Evolutionary conservation across 129 eudicot genomes (phyloP).

Genomic region (Tagetes erecta): DNA sequence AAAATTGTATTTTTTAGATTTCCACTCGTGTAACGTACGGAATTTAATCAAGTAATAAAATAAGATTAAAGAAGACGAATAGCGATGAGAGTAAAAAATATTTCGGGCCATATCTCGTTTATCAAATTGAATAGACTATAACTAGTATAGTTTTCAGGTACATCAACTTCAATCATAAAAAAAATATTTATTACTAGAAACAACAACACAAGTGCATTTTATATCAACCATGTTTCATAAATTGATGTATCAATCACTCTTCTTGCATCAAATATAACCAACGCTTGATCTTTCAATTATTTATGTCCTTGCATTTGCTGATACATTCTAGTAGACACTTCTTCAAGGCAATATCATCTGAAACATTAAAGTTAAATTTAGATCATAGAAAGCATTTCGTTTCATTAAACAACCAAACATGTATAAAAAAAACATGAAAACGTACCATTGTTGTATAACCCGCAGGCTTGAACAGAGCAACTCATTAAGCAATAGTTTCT

Average conservation of each 20-base stretch:
- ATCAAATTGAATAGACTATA: too few species aligned
- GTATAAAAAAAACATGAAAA: not conserved
- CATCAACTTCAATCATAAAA: too few species aligned
- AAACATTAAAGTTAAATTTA: constrained; percentile 7
- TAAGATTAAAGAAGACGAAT: not conserved
- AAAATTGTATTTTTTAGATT: too few species aligned
- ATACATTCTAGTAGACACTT: constrained; percentile 4
- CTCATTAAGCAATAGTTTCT: not conserved
- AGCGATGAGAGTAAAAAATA: too few species aligned
- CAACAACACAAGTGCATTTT: not conserved
- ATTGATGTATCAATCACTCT: constrained; percentile 4
- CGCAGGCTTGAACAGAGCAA: constrained; percentile 15
- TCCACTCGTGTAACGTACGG: too few species aligned
- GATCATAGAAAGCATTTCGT: not conserved
- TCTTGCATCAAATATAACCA: not conserved
- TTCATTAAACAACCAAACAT: too few species aligned
- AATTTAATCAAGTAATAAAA: not conserved
- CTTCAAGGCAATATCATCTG: constrained; percentile 5
- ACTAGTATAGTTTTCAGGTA: too few species aligned
- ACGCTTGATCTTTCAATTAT: constrained; percentile 5
- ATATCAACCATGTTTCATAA: not conserved
- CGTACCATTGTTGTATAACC: not conserved
- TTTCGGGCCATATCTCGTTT: too few species aligned
- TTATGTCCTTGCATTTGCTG: constrained; percentile 4
- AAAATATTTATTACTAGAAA: not conserved